Percentiles rank a stretch among this genome's conserved stretches.
Conservation (phyloP, 2,329 filamentous ascomycete species). For the Trichophyton verrucosum region DNA sequence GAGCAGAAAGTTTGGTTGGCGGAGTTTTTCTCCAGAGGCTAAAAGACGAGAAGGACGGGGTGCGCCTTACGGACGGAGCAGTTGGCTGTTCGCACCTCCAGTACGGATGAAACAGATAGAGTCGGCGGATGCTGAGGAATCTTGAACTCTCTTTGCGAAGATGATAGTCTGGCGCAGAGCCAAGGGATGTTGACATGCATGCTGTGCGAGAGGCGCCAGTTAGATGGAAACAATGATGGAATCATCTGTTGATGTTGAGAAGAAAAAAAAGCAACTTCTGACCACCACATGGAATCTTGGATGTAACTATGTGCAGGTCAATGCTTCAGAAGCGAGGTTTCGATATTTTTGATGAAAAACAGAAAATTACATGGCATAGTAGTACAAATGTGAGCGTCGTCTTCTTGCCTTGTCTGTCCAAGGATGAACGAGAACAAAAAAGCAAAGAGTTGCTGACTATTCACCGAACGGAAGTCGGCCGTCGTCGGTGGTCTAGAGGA, state of each 20-base stretch:
- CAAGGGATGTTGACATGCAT: background rate
- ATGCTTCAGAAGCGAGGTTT: background rate
- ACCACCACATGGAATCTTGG: background rate
- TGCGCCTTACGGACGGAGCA: no score
- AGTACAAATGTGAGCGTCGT: background rate
- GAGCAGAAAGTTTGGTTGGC: background rate
- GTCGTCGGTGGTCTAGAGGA: background rate
- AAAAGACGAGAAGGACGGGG: no score
- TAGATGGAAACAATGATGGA: background rate
- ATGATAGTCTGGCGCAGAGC: background rate
- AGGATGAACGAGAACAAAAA: background rate
- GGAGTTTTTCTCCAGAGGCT: no score
- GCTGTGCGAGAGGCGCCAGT: background rate
- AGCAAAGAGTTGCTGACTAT: background rate
- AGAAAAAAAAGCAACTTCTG: background rate
- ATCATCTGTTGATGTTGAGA: background rate
- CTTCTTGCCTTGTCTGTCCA: background rate
- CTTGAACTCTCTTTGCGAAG: conserved; percentile 1
- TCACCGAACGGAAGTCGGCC: background rate
- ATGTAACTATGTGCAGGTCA: background rate
- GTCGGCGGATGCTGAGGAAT: background rate
- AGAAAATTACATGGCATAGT: conserved; percentile 2
- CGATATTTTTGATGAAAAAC: background rate
- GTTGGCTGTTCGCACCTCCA: no score
- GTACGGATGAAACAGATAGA: background rate